Conservation (phyloP, 1,284 basidiomycete genomes). For the Fomitopsis palustris region DNA sequence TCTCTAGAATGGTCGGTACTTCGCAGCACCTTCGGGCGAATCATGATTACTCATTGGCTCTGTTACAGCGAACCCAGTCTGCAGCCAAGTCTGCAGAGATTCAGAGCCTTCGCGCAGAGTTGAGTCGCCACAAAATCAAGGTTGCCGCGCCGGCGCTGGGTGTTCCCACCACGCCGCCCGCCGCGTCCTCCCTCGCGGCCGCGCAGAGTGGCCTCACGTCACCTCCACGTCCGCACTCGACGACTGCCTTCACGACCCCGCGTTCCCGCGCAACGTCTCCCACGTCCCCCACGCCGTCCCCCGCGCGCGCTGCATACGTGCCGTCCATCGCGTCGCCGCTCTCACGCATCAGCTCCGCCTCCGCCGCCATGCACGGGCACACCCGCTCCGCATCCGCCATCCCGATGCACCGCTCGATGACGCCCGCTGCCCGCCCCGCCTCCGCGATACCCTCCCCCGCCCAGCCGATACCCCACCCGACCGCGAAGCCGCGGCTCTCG, state of each 20-base stretch:
- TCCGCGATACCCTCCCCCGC: conserved; percentile 23
- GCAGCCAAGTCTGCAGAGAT: conserved; percentile 67
- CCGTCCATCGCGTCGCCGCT: conserved; percentile 25
- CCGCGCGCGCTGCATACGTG: conserved; percentile 19
- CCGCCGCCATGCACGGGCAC: conserved; percentile 14
- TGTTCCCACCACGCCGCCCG: conserved; percentile 21
- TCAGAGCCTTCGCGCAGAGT: conserved; percentile 60
- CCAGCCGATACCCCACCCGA: conserved; percentile 15
- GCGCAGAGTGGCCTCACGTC: conserved; percentile 18
- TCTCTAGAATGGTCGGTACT: conserved; percentile 51
- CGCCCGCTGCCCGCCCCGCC: conserved; percentile 25
- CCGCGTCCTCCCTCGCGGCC: conserved; percentile 14
- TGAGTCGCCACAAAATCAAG: conserved; percentile 40
- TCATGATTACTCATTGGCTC: conserved; percentile 7
- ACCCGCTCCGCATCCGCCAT: conserved; percentile 21
- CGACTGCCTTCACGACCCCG: conserved; percentile 18
- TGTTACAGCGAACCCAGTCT: conserved; percentile 51
- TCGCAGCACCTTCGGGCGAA: conserved; percentile 15
- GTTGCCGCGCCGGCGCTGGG: conserved; percentile 18
- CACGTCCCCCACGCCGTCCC: conserved; percentile 23
- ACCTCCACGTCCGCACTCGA: conserved; percentile 26
- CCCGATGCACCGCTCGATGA: conserved; percentile 23
- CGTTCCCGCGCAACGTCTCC: conserved; percentile 30
- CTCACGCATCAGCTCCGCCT: conserved; percentile 21
- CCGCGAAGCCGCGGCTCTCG: conserved; percentile 23